Percentiles rank a stretch among this genome's conserved stretches.
Evolutionary conservation across 805 yeast species (phyloP).

Genomic region (Starmerella roubikii): DNA sequence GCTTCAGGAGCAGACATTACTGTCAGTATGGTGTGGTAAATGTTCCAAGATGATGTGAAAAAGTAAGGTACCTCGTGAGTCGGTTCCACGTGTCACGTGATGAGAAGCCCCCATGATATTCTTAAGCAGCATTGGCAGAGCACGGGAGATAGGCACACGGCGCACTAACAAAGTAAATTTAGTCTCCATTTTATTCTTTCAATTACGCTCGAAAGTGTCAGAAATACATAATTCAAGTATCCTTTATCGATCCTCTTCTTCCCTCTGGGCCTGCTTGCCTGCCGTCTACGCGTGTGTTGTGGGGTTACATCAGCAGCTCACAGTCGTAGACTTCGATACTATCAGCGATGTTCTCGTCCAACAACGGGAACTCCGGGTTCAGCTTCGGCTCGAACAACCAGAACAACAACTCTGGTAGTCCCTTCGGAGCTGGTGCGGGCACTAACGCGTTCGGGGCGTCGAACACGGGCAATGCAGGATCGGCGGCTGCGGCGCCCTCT

Average conservation of each 20-base stretch:
- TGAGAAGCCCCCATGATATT: no score
- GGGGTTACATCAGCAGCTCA: no score
- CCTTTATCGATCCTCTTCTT: no score
- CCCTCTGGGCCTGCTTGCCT: no score
- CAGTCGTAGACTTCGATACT: no score
- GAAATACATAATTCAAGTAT: no score
- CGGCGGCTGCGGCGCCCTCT: neutral
- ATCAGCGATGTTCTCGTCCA: neutral
- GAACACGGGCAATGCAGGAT: neutral
- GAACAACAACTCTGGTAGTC: neutral
- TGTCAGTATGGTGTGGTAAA: slow-evolving; percentile 15
- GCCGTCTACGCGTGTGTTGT: no score
- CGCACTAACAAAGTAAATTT: no score
- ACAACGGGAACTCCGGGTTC: neutral
- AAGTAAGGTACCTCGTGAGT: slow-evolving; percentile 3
- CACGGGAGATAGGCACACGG: no score
- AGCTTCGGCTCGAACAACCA: neutral
- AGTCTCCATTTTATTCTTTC: no score
- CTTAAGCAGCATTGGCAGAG: no score
- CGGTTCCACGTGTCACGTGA: slow-evolving; percentile 6
- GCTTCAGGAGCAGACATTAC: slow-evolving; percentile 77
- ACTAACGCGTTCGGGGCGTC: slow-evolving; percentile 7
- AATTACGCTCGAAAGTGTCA: no score
- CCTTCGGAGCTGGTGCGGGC: slow-evolving; percentile 1
- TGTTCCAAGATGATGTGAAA: slow-evolving; percentile 2